These are phyloP conservation scores for Neoscytalidium dimidiatum DNA, from an alignment of 2,329 filamentous ascomycete species.

Conservation along the genomic window DNA sequence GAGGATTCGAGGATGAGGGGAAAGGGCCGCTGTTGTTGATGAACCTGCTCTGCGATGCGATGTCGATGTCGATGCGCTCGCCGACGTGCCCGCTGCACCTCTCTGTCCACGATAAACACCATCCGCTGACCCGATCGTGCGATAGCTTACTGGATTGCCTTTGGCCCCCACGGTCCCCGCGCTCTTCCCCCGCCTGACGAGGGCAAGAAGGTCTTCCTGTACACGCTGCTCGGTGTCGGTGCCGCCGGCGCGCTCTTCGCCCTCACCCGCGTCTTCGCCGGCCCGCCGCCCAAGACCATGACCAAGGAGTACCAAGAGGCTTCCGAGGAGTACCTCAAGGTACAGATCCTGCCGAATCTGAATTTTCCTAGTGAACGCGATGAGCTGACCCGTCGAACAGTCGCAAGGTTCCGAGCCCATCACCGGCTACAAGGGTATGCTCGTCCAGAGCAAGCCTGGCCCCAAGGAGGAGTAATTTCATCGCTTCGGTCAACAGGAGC, in stretches of 20 bases:
- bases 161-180: conserved; percentile 93
- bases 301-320: conserved; percentile 96
- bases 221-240: conserved; percentile 68
- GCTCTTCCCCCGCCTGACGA: conserved; percentile 81
- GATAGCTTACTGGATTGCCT: conserved; percentile 97
- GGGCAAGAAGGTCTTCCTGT: conserved; percentile 73
- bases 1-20: not conserved
- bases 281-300: conserved; percentile 78
- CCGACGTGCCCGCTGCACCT: not conserved
- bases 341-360: conserved; percentile 49
- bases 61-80: not conserved
- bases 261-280: conserved; percentile 68
- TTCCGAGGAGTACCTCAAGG: conserved; percentile 90
- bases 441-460: conserved; percentile 40
- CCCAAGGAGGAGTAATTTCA: conserved; percentile 13
- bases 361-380: not conserved
- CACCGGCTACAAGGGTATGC: conserved; percentile 42
- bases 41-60: not conserved
- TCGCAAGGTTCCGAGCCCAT: conserved; percentile 40
- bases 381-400: conserved; percentile 27
- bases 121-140: conserved; percentile 12
- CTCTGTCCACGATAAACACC: not conserved
- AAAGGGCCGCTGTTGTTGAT: not conserved
- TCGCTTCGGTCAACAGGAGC: not conserved
- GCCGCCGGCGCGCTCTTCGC: conserved; percentile 72